Evolutionary conservation across 306 rosid species (phyloP), one percentile per base, ranked within the genome.

Genomic region (Pyrus communis): DNA sequence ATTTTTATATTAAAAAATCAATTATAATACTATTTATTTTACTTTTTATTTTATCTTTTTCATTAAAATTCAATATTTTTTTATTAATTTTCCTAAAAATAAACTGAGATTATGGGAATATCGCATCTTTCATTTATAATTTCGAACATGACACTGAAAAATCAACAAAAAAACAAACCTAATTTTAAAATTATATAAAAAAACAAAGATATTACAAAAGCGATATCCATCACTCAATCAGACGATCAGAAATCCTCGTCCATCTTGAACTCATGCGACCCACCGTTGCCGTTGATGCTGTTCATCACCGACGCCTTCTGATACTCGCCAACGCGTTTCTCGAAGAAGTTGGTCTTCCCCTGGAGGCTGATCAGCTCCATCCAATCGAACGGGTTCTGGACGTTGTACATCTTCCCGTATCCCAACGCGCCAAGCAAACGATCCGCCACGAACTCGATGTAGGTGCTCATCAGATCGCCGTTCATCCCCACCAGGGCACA

Each of bases 291-390:
- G 14, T 86, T 88, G 28, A 93, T 62, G 54, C 93, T 91, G 1
- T 87, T 82, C 98, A 93, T 91, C 1, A 93, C 93, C 0, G 96
- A 85, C 1, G 97, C 96, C 80, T 86, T 93, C 85, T 91, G 96
- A 25, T 91, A 93, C 11, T 93, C 98, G 0, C 98, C 97, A 1
- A 93, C 98, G 4, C 97, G 80, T 79, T 91, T 88, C 80, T 93
- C 98, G 11, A 93, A 93, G 79, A 93, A 93, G 66, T 93, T 93
- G 4, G 97, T 91, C 78, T 93, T 93, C 25, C 98, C 96, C 71
- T 93, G 97, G 69, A 93, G 78, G 2, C 97, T 91, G n/a, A 93
- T 93, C 82, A 93, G 67, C 77, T 93, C 98, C 98, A 93, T 93
- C 98, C 98, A 93, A 74, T 91, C 98, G 28, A 93, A 93, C 0